A percentile compares a stretch with the other conserved stretches of the same genome.
phyloP scores from a whole-genome alignment of 345 rosid genomes.

The Gynandropsis gynandra region DNA sequence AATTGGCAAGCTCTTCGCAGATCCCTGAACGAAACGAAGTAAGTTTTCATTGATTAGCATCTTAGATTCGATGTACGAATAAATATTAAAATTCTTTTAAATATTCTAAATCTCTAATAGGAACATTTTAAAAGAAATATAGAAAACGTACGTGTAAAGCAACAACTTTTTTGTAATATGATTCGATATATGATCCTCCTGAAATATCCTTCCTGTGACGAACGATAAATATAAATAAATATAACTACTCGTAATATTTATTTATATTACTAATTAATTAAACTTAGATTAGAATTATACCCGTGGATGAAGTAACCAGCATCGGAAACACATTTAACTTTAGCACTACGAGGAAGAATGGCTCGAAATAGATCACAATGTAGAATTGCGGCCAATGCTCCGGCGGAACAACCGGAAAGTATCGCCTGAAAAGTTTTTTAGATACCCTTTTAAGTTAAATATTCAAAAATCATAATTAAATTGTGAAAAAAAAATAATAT shows the following conservation, averaged over 20 bases:
- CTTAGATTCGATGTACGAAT: too few relatives aligned
- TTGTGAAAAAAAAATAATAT: background rate
- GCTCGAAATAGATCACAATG: conserved; percentile 72
- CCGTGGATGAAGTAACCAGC: conserved; percentile 84
- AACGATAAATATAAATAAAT: conserved; percentile 11
- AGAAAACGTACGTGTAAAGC: conserved; percentile 49
- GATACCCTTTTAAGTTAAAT: background rate
- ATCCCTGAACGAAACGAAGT: conserved; percentile 39
- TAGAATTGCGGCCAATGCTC: conserved; percentile 81
- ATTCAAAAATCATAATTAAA: background rate
- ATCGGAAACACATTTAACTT: conserved; percentile 87
- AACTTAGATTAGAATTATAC: conserved; percentile 40
- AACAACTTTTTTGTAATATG: conserved; percentile 61
- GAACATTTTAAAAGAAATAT: background rate
- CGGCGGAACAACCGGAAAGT: conserved; percentile 95
- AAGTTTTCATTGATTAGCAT: too few relatives aligned
- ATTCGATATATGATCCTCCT: conserved; percentile 52
- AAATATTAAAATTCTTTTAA: too few relatives aligned
- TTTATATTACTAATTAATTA: too few relatives aligned
- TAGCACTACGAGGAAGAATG: conserved; percentile 54
- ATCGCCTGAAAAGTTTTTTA: conserved; percentile 45
- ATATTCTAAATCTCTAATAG: background rate
- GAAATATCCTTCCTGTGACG: conserved; percentile 63
- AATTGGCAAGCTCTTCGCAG: conserved; percentile 63
- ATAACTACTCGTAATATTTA: background rate